Conservation (phyloP, 1,284 basidiomycete genomes). For the Sphagnurus paluster region DNA sequence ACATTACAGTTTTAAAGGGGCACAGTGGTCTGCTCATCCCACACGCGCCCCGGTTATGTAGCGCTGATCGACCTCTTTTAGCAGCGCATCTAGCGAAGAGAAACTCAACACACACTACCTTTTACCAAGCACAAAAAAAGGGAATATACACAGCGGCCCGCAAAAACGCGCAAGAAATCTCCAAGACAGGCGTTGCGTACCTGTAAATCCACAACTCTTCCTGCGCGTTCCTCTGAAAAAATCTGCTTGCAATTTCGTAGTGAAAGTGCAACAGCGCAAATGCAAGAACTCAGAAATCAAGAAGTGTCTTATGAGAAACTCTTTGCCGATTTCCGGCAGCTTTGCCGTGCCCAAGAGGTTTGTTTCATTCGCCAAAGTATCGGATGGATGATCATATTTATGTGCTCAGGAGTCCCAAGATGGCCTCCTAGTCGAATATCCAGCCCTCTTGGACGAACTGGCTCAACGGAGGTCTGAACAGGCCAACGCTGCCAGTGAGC, state of each 20-base stretch:
- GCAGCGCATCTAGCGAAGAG: constrained; percentile 23
- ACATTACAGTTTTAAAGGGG: constrained; percentile 12
- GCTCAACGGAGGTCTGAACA: constrained; percentile 25
- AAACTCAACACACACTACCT: constrained; percentile 10
- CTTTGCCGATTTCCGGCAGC: constrained; percentile 22
- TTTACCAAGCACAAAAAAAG: constrained; percentile 25
- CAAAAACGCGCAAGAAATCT: constrained; percentile 26
- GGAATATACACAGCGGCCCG: constrained; percentile 30
- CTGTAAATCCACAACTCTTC: constrained; percentile 29
- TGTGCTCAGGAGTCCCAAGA: constrained; percentile 22
- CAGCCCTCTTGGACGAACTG: constrained; percentile 25
- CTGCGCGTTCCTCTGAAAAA: too few relatives aligned
- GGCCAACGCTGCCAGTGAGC: constrained; percentile 29
- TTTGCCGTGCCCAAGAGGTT: constrained; percentile 21
- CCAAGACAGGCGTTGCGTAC: constrained; percentile 22
- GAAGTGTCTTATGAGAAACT: constrained; percentile 21
- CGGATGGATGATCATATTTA: neutral
- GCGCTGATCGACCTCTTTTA: neutral
- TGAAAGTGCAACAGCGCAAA: constrained; percentile 21
- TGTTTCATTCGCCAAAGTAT: constrained; percentile 9
- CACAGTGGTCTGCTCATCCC: constrained; percentile 5
- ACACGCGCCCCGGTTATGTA: neutral
- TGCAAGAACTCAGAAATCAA: constrained; percentile 20
- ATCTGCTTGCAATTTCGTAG: too few relatives aligned
- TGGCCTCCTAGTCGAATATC: constrained; percentile 22